These are phyloP conservation scores for Annona squamosa DNA, from an alignment of 164 flowering plant species.

Conservation along the genomic window DNA sequence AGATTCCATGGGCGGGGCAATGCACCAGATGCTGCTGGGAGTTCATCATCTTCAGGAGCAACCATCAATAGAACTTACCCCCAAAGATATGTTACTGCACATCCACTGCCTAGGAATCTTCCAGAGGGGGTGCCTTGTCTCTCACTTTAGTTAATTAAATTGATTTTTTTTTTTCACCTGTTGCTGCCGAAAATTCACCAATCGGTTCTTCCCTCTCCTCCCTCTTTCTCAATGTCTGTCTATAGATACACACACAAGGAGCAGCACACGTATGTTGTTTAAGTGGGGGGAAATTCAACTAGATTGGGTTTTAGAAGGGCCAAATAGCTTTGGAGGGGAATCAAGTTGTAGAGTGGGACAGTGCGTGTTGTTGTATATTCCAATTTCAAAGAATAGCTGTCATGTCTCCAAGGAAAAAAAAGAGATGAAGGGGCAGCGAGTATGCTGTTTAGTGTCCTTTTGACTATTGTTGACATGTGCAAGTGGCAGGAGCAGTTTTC, in stretches of 20 bases:
- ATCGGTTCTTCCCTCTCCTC: not conserved
- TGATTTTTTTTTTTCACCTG: slow-evolving; percentile 30
- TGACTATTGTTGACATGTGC: too few species aligned
- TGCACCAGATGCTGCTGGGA: slow-evolving; percentile 24
- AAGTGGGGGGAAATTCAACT: not conserved
- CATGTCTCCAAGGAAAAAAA: not conserved
- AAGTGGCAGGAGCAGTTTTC: not conserved
- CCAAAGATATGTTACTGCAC: slow-evolving; percentile 70
- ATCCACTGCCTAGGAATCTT: slow-evolving; percentile 58
- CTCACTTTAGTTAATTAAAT: slow-evolving; percentile 52
- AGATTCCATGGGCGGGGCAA: slow-evolving; percentile 56
- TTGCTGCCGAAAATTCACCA: not conserved
- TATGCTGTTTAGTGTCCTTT: not conserved
- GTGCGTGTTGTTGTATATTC: not conserved
- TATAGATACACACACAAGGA: not conserved
- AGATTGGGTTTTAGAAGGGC: not conserved
- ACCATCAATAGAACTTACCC: slow-evolving; percentile 29
- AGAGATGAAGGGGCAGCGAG: not conserved
- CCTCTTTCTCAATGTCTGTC: not conserved
- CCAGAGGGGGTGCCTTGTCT: slow-evolving; percentile 78
- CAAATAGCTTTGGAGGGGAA: not conserved
- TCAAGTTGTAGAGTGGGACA: not conserved
- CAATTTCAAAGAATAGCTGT: not conserved
- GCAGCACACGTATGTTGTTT: not conserved
- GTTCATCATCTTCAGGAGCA: slow-evolving; percentile 34